Base-by-base conservation (phyloP, 441 rosid genomes). In the Pelargonium exstipulatum region DNA sequence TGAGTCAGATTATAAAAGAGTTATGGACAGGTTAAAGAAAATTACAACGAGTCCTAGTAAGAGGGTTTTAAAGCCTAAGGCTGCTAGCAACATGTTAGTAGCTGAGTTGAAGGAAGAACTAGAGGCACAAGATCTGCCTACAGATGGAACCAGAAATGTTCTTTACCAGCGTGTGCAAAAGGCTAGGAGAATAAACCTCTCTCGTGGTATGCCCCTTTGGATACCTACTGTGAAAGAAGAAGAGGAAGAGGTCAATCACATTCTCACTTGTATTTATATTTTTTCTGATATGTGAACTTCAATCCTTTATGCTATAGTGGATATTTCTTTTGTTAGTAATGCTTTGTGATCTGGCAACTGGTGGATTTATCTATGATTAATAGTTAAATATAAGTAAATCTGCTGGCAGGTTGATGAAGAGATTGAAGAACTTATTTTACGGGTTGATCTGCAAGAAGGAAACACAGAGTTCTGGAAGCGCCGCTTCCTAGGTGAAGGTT, bases 81-180 rank as follows among this genome's bases (percentile, higher is more conserved):
- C 99, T 66, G 99, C 99, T 45, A 94, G 99, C 78, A 94, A 94
- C 87, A 94, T 94, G 99, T 43, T 88, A 66, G 99, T 94, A 61
- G 81, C 88, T 76, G 97, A 94, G 85, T 73, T 94, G 24, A 94
- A 83, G 86, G 99, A 94, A 82, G 99, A 94, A 81, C 87, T 94
- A 58, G 95, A 91, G 75, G 99, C 97, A 72, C 99, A 94, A 83
- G 96, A 82, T 73, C 80, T 94, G 66, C 99, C 99, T 48, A 88
- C 68, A 71, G 99, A 94, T 87, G 99, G 99, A 78, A 90, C 99
- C 17, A 91, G 97, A 80, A 94, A 88, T 84, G 89, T 94, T 74
- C 96, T 94, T 73, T 94, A 94, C 84, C 99, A 94, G 87, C 97
- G 99, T 65, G 99, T 94, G 43, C 99, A 94, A 76, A 94, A 94